phyloP scores from a whole-genome alignment of 2,329 filamentous ascomycete genomes.

The Botrytis deweyae region DNA sequence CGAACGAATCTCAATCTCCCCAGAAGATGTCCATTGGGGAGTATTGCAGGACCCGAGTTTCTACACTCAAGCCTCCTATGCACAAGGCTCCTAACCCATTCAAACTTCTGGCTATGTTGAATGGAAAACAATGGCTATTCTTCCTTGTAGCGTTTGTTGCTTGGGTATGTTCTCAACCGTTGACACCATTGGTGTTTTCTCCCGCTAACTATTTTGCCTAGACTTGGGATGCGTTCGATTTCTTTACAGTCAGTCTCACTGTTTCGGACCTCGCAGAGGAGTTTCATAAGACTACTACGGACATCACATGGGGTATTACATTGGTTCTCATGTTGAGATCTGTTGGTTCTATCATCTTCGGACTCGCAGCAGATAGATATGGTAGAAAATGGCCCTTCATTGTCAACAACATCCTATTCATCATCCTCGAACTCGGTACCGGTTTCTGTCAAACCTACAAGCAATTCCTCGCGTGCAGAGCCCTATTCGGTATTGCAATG shows the following conservation, averaged over 20 bases:
- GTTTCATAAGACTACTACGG: constrained; percentile 61
- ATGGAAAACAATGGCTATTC: constrained; percentile 68
- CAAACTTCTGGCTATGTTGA: constrained; percentile 63
- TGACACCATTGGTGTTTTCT: background rate
- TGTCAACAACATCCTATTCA: constrained; percentile 71
- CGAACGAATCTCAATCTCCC: constrained; percentile 30
- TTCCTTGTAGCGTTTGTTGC: constrained; percentile 71
- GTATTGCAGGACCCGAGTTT: constrained; percentile 54
- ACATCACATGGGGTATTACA: constrained; percentile 71
- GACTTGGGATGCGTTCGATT: constrained; percentile 80
- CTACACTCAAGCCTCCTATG: constrained; percentile 58
- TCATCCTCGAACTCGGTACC: constrained; percentile 68
- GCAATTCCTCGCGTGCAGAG: constrained; percentile 68
- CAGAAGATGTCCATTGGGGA: constrained; percentile 28
- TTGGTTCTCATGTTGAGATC: constrained; percentile 73
- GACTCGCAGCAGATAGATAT: constrained; percentile 73
- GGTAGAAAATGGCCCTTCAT: constrained; percentile 82
- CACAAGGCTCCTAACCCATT: constrained; percentile 68
- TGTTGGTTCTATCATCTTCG: constrained; percentile 73
- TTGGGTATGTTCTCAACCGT: constrained; percentile 48
- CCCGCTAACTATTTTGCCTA: constrained; percentile 15
- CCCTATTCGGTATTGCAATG: constrained; percentile 79
- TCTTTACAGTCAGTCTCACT: constrained; percentile 77
- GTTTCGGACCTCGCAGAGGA: constrained; percentile 66
- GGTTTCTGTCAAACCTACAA: constrained; percentile 70